Base-by-base conservation (phyloP, 2,329 filamentous ascomycete genomes). In the Xylariaceae sp. region DNA sequence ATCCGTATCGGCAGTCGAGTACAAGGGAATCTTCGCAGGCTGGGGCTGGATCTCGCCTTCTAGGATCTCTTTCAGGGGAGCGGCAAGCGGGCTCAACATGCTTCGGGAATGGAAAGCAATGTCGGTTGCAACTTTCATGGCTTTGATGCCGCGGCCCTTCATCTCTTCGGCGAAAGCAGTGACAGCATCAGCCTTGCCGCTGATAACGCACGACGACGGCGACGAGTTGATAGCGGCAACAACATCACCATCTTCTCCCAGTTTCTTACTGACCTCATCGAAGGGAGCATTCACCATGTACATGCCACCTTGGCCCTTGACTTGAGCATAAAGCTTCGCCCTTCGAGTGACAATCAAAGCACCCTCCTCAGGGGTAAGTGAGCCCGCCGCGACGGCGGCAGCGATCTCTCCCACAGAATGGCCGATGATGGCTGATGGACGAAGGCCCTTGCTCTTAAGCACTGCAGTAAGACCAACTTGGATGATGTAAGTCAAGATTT, bases 371-470 rank as follows among this genome's bases (percentile, higher is more conserved):
- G 61, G 52, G 0, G 63, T 68, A 3, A 73, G 47, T n/a, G 62
- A 66, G 6, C 69, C 69, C 18, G 67, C 68, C 2, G 65, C 66
- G 16, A 73, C 70, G 0, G 68, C 58, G 1, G 71, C 72, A 6
- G 72, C 71, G 10, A 74, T 70, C 53, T 75, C 72, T 1, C 72
- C 72, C 2, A 73, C 67, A 0, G 72, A 74, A 53, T 75, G 72
- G 2, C 72, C 72, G 39, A 74, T 68, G 2, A 75, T 61, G 0
- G 71, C 72, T 6, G 66, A 53, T 1, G 72, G 72, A 3, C 53
- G 37, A 0, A 71, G 29, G 0, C 70, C 70, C 34, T 66, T 65
- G 8, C 59, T 58, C 21, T 59, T 52, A 1, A 75, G 66, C 1
- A 72, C 47, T 0, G 65, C 63, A 16, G 53, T 54, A 2, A 73